Percentiles rank a stretch among this genome's conserved stretches.
phyloP scores from a whole-genome alignment of 371 early-diverging fungal genomes.

The Rhizopus stolonifer region DNA sequence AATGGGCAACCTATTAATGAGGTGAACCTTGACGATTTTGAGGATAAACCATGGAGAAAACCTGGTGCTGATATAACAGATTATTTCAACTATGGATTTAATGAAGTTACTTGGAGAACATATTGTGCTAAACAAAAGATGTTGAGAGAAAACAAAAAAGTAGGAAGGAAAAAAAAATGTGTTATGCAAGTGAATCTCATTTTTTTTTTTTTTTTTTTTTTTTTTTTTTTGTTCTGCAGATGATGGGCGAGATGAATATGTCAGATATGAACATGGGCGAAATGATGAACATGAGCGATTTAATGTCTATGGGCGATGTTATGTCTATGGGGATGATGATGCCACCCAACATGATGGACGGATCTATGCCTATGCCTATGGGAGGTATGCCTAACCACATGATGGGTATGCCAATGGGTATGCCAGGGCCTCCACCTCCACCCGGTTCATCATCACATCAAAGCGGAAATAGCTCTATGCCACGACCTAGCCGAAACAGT shows the following conservation, averaged over 20 bases:
- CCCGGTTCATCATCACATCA: constrained; percentile 14
- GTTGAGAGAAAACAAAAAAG: constrained; percentile 65
- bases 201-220: too few species aligned
- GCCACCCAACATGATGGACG: constrained; percentile 92
- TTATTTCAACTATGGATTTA: constrained; percentile 99
- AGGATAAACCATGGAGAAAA: constrained; percentile 97
- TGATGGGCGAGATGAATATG: constrained; percentile 31
- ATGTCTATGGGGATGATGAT: constrained; percentile 66
- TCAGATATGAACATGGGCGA: constrained; percentile 37
- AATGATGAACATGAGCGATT: constrained; percentile 50
- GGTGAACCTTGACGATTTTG: constrained; percentile 80
- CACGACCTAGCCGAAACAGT: neutral
- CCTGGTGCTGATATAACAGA: constrained; percentile 98
- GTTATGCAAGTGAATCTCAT: neutral
- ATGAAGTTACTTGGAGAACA: constrained; percentile 90
- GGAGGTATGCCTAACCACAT: constrained; percentile 24
- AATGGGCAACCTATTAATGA: constrained; percentile 83
- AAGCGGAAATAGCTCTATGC: constrained; percentile 1
- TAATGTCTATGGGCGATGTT: constrained; percentile 51
- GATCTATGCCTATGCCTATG: constrained; percentile 24
- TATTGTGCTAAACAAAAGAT: constrained; percentile 91
- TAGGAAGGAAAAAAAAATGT: neutral
- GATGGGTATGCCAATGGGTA: constrained; percentile 25
- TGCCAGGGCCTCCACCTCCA: constrained; percentile 15
- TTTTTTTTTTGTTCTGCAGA: constrained; percentile 10